These are phyloP conservation scores for Ogataea trehaloabstinens DNA, from an alignment of 805 yeast species.

Conservation along the genomic window DNA sequence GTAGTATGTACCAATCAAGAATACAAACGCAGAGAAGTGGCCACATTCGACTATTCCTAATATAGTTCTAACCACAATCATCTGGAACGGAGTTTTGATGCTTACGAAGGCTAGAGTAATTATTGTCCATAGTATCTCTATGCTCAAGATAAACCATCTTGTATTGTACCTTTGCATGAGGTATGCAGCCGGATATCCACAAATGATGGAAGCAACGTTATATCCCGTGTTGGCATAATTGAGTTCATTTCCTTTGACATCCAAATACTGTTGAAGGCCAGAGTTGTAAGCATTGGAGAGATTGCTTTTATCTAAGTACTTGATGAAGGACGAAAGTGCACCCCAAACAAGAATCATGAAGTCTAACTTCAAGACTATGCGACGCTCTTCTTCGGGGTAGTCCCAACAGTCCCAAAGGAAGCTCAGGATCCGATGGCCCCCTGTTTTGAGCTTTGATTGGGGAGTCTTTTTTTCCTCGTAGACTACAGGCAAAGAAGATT, in stretches of 20 bases:
- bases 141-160: slow-evolving; percentile 47
- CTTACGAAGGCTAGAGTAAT: slow-evolving; percentile 55
- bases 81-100: slow-evolving; percentile 46
- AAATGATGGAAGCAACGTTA: slow-evolving; percentile 55
- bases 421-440: slow-evolving; percentile 1
- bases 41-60: slow-evolving; percentile 68
- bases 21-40: slow-evolving; percentile 58
- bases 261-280: slow-evolving; percentile 53
- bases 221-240: slow-evolving; percentile 57
- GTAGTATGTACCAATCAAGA: slow-evolving; percentile 56
- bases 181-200: slow-evolving; percentile 61
- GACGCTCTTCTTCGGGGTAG: slow-evolving; percentile 34
- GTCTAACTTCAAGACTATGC: slow-evolving; percentile 32
- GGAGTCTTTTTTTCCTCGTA: neutral
- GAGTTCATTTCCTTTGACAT: slow-evolving; percentile 58
- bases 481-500: neutral
- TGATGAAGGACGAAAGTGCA: slow-evolving; percentile 38
- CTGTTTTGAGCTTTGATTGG: neutral
- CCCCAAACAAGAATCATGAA: slow-evolving; percentile 28
- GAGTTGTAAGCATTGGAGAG: slow-evolving; percentile 62
- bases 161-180: slow-evolving; percentile 54
- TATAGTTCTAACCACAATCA: slow-evolving; percentile 60
- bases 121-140: slow-evolving; percentile 66
- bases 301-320: slow-evolving; percentile 58
- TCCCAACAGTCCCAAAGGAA: slow-evolving; percentile 20